These are phyloP conservation scores for Leishmania tarentolae DNA, from an alignment of 208 protist genomes.

Conservation along the genomic window DNA sequence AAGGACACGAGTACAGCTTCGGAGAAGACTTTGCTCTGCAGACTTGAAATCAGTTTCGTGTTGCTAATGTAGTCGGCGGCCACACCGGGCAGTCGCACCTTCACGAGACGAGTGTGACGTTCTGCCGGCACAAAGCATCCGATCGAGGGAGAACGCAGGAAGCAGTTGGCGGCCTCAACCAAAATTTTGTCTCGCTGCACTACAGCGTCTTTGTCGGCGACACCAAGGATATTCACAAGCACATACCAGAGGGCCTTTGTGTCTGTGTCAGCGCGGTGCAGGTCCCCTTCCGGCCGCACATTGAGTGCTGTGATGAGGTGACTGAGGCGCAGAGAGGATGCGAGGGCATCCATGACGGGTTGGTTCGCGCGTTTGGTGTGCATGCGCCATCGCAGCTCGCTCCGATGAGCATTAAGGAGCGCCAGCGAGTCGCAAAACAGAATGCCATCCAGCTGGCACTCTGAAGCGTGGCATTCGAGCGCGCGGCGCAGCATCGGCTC, in stretches of 20 bases:
- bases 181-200: constrained; percentile 64
- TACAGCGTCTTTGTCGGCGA: constrained; percentile 29
- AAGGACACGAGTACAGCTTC: constrained; percentile 54
- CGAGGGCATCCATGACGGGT: constrained; percentile 55
- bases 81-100: constrained; percentile 71
- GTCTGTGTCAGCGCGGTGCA: constrained; percentile 88
- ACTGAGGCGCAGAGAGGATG: constrained; percentile 64
- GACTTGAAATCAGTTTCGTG: constrained; percentile 28
- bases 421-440: constrained; percentile 85
- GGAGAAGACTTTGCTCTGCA: constrained; percentile 51
- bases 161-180: constrained; percentile 48
- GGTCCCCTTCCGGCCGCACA: constrained; percentile 57
- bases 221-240: constrained; percentile 57
- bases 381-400: constrained; percentile 6
- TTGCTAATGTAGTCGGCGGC: constrained; percentile 45
- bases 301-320: constrained; percentile 67
- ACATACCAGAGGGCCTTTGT: constrained; percentile 86
- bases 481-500: constrained; percentile 84
- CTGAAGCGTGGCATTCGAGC: constrained; percentile 41
- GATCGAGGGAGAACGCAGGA: constrained; percentile 54
- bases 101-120: constrained; percentile 34
- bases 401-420: constrained; percentile 37
- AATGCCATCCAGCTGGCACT: constrained; percentile 51
- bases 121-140: constrained; percentile 73
- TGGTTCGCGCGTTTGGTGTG: constrained; percentile 30